These are phyloP conservation scores for Cyamopsis tetragonoloba DNA, from an alignment of 306 rosid species.

Conservation along the genomic window DNA sequence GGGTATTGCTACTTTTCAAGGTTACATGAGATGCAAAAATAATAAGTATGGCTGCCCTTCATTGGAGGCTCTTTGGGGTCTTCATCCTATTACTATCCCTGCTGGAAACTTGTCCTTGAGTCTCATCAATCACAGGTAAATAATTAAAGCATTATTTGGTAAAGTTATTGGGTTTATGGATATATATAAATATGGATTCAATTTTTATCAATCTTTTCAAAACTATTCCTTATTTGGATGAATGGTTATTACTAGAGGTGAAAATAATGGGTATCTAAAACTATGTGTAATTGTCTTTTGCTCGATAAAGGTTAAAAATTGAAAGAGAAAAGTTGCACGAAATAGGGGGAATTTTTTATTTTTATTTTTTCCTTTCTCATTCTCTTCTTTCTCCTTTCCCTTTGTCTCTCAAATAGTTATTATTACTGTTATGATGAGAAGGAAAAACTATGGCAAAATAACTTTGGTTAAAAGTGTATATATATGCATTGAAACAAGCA, in stretches of 20 bases:
- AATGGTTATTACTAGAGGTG: slow-evolving; percentile 3
- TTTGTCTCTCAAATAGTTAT: slow-evolving; percentile 16
- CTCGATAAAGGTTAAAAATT: slow-evolving; percentile 18
- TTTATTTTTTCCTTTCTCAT: background rate
- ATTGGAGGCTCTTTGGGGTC: slow-evolving; percentile 66
- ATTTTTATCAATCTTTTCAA: slow-evolving; percentile 11
- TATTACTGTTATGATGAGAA: background rate
- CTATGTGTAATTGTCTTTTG: slow-evolving; percentile 18
- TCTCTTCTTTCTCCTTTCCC: background rate
- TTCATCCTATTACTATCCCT: slow-evolving; percentile 87
- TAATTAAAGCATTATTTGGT: slow-evolving; percentile 27
- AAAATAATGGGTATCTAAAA: background rate
- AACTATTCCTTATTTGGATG: slow-evolving; percentile 19
- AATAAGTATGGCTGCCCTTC: slow-evolving; percentile 73
- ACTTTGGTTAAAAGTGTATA: slow-evolving; percentile 26
- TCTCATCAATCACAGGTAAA: slow-evolving; percentile 75
- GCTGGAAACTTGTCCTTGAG: slow-evolving; percentile 69
- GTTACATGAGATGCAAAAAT: slow-evolving; percentile 78
- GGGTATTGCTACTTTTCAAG: slow-evolving; percentile 82
- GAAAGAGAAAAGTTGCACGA: background rate
- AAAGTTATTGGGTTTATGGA: too few relatives aligned
- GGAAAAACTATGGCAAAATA: slow-evolving; percentile 14
- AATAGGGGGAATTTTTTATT: slow-evolving; percentile 13
- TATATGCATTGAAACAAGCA: slow-evolving; percentile 26
- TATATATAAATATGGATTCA: slow-evolving; percentile 17